A percentile compares a stretch with the other conserved stretches of the same genome.
These are phyloP conservation scores for Pythium coloratum DNA, from an alignment of 352 stramenopile species.

Conservation along the genomic window DNA sequence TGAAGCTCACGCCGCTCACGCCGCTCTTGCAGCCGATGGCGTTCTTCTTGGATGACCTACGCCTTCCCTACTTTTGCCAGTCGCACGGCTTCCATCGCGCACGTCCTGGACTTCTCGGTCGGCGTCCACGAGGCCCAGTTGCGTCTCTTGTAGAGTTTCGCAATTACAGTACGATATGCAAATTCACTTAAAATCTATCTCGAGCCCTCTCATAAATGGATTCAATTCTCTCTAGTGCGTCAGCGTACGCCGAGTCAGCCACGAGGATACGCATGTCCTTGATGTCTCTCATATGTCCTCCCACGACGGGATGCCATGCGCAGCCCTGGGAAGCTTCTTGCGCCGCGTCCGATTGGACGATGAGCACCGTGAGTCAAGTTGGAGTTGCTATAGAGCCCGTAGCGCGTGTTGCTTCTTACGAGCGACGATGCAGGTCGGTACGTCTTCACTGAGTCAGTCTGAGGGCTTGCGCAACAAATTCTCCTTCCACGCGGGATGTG, in stretches of 20 bases:
- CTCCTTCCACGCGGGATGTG: slow-evolving; percentile 61
- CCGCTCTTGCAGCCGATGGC: slow-evolving; percentile 62
- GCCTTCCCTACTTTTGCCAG: slow-evolving; percentile 62
- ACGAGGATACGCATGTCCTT: too few relatives aligned
- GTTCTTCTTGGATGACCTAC: slow-evolving; percentile 62
- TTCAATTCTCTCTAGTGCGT: too few relatives aligned
- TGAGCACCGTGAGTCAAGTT: slow-evolving; percentile 29
- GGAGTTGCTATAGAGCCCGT: slow-evolving; percentile 74
- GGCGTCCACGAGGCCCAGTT: slow-evolving; percentile 50
- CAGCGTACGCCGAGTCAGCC: too few relatives aligned
- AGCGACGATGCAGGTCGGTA: slow-evolving; percentile 52
- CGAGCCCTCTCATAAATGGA: too few relatives aligned
- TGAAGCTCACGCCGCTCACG: slow-evolving; percentile 36
- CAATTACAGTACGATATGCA: too few relatives aligned
- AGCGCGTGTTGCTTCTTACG: slow-evolving; percentile 53
- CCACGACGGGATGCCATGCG: too few relatives aligned
- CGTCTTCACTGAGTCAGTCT: slow-evolving; percentile 60
- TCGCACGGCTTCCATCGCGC: slow-evolving; percentile 49
- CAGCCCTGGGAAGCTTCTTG: too few relatives aligned
- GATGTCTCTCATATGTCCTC: too few relatives aligned
- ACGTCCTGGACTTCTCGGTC: slow-evolving; percentile 55
- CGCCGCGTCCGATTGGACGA: too few relatives aligned
- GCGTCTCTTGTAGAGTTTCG: slow-evolving; percentile 28
- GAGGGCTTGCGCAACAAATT: slow-evolving; percentile 52
- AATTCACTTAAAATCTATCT: too few relatives aligned